phyloP scores from a whole-genome alignment of 2,329 filamentous ascomycete species.

The Arthrobotrys entomopaga region DNA sequence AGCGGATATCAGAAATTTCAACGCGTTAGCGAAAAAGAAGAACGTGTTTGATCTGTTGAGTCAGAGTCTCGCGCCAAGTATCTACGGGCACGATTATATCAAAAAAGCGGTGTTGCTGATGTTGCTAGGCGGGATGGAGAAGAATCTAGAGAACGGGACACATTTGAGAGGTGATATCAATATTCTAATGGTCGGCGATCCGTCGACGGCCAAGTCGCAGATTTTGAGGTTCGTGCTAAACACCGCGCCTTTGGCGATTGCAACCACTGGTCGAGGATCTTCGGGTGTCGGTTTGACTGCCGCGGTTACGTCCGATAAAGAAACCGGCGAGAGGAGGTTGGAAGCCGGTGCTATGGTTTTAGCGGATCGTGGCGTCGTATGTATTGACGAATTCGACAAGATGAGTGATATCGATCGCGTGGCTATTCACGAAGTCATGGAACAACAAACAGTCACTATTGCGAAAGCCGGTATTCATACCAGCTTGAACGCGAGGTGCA shows the following conservation, averaged over 20 bases:
- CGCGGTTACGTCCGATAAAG: conserved; percentile 94
- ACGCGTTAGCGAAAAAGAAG: conserved; percentile 93
- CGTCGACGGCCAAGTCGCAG: conserved; percentile 98
- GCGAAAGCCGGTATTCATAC: conserved; percentile 99
- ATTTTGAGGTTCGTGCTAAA: conserved; percentile 95
- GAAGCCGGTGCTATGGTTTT: conserved; percentile 99
- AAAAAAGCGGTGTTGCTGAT: conserved; percentile 97
- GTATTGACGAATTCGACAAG: conserved; percentile 99
- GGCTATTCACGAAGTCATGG: conserved; percentile 99
- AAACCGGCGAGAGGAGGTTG: conserved; percentile 91
- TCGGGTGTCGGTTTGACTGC: conserved; percentile 98
- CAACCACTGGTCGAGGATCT: conserved; percentile 94
- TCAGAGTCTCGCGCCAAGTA: conserved; percentile 93
- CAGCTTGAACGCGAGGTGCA: conserved; percentile 93
- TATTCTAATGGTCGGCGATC: conserved; percentile 98
- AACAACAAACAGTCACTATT: conserved; percentile 98
- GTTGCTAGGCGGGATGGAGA: conserved; percentile 95
- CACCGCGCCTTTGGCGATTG: conserved; percentile 93
- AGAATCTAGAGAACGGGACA: conserved; percentile 97
- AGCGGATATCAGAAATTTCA: conserved; percentile 97
- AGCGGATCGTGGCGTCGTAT: conserved; percentile 94
- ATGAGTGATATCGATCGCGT: conserved; percentile 99
- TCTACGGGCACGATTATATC: conserved; percentile 95
- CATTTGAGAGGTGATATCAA: conserved; percentile 98
- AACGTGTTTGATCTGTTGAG: conserved; percentile 92